Percentiles rank a stretch among this genome's conserved stretches.
Conservation (phyloP, 345 rosid genomes). For the Carallia pectinifolia region DNA sequence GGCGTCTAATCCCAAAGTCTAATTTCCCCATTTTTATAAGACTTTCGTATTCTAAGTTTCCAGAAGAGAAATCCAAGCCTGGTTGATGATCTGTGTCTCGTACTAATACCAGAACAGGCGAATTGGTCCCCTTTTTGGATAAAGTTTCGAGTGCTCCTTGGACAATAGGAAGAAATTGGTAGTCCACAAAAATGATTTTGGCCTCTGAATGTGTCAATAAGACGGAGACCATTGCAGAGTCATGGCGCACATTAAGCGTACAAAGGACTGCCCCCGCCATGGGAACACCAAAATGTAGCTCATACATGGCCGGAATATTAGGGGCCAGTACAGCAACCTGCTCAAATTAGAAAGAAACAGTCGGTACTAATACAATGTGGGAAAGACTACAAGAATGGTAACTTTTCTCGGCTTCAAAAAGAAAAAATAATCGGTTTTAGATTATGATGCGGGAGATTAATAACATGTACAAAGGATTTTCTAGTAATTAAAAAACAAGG, state of each 20-base stretch:
- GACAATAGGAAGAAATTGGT: slow-evolving; percentile 41
- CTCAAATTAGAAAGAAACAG: slow-evolving; percentile 9
- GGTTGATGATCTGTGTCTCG: slow-evolving; percentile 23
- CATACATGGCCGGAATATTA: slow-evolving; percentile 60
- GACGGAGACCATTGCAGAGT: slow-evolving; percentile 44
- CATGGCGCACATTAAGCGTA: slow-evolving; percentile 54
- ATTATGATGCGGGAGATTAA: background rate
- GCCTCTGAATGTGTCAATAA: slow-evolving; percentile 56
- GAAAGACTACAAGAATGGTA: background rate
- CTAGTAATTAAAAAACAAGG: background rate
- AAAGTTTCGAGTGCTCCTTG: slow-evolving; percentile 48
- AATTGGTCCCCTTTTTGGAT: slow-evolving; percentile 29
- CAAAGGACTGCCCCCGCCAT: slow-evolving; percentile 66
- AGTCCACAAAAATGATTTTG: slow-evolving; percentile 49
- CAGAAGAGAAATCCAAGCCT: slow-evolving; percentile 6
- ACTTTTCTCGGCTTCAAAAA: no score
- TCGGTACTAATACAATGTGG: background rate
- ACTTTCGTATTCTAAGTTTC: slow-evolving; percentile 40
- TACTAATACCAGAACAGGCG: slow-evolving; percentile 45
- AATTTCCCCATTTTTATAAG: slow-evolving; percentile 41
- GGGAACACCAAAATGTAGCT: slow-evolving; percentile 66
- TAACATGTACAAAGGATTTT: background rate
- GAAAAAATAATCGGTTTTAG: no score
- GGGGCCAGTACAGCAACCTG: slow-evolving; percentile 64
- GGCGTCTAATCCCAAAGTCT: slow-evolving; percentile 41